Percentiles rank a stretch among this genome's conserved stretches.
Evolutionary conservation across 164 flowering plant species (phyloP).

Genomic region (Warburgia ugandensis): DNA sequence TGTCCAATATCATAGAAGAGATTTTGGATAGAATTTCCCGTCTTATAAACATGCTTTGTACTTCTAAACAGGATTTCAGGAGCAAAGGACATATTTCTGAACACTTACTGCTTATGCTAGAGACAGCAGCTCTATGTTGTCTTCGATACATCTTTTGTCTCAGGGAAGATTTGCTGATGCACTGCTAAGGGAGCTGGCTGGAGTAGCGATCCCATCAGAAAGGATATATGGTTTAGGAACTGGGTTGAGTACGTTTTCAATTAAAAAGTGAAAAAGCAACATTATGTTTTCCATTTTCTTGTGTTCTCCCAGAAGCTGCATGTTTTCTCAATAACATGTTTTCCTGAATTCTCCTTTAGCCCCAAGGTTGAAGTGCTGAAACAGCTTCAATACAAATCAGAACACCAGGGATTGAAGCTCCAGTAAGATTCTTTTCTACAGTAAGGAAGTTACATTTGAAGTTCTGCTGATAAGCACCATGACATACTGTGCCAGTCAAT

Average conservation of each 20-base stretch:
- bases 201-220: constrained; percentile 69
- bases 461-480: neutral
- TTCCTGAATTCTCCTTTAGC: constrained; percentile 30
- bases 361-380: constrained; percentile 94
- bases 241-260: constrained; percentile 49
- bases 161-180: constrained; percentile 95
- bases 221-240: constrained; percentile 87
- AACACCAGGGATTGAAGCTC: constrained; percentile 75
- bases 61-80: too few relatives aligned
- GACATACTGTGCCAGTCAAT: too few relatives aligned
- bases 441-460: neutral
- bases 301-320: neutral
- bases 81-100: too few relatives aligned
- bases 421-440: constrained; percentile 53
- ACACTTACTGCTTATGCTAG: too few relatives aligned
- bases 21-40: too few relatives aligned
- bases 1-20: too few relatives aligned
- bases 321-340: constrained; percentile 6
- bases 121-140: neutral
- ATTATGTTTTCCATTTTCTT: neutral
- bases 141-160: constrained; percentile 1
- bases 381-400: constrained; percentile 72
- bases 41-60: neutral
- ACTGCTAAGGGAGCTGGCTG: constrained; percentile 71
- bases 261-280: neutral